Base-by-base conservation (phyloP, 768 basidiomycete species). In the Termitomyces sp. region DNA sequence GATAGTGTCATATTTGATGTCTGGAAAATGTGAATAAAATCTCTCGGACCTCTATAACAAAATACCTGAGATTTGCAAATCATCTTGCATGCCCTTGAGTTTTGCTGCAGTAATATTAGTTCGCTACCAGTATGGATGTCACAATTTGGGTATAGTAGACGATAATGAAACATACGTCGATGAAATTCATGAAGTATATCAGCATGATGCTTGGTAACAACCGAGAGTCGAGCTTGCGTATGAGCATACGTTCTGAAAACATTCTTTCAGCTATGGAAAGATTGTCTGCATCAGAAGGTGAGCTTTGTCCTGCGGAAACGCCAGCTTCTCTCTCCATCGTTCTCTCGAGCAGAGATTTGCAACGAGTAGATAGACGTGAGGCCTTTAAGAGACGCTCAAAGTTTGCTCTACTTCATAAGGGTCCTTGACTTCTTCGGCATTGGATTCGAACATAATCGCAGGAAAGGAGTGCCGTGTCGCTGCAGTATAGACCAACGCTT, bases 171-270 rank as follows among this genome's bases (percentile, higher is more conserved):
- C 75, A 61, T 60, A 87, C 86, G 67, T 87, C 85, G 59, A 88
- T 85, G 63, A 83, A 85, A 62, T 87, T 87, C 82, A 87, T 81
- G 61, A 87, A 78, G 62, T 74, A 86, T 36, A 87, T 83, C 50
- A 85, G 55, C 28, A 85, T 72, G 46, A 88, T 78, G 0, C 81
- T 81, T 0, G 83, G 83, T 50, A 89, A 66, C 4, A 88, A 69
- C 36, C 85, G 74, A 61, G 63, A 68, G 62, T 87, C 86, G 50
- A 89, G 74, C 61, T 79, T 83, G 43, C 81, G 74, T 13, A 85
- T 76, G 14, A 89, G 79, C 55, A 64, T 72, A 61, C 69, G 69
- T 64, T 79, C 77, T 8, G 72, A 74, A 20, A 69, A 56, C 12
- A 68, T 52, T 33, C 78, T 68, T 63, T 76, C 77, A 20, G 62